These are phyloP conservation scores for Saccharomyces pastorianus DNA, from an alignment of 1,139 yeast genomes.

Conservation along the genomic window DNA sequence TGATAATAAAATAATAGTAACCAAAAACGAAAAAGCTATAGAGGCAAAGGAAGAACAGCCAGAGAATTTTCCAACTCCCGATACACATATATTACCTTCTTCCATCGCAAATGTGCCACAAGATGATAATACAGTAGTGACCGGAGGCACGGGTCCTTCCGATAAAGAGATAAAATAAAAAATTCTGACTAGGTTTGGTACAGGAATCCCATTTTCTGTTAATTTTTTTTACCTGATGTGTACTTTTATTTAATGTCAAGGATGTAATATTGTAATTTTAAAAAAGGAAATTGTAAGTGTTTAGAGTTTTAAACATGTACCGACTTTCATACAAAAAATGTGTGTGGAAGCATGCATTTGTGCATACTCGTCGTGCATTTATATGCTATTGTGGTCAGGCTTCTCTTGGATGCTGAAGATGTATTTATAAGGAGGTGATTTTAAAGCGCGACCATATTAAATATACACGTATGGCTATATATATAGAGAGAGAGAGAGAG, in stretches of 20 bases:
- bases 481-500: no score
- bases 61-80: neutral
- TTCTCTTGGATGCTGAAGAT: no score
- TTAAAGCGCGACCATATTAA: no score
- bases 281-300: neutral
- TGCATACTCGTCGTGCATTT: neutral
- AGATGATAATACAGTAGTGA: neutral
- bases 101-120: neutral
- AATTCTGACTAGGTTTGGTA: neutral
- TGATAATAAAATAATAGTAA: neutral
- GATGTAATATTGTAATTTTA: neutral
- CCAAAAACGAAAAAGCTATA: neutral
- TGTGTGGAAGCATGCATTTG: no score
- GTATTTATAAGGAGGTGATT: no score
- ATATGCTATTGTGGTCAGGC: neutral
- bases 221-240: neutral
- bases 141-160: neutral
- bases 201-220: neutral
- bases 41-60: neutral
- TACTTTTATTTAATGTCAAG: neutral
- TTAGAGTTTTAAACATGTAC: neutral
- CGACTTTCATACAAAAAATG: no score
- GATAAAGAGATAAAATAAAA: neutral
- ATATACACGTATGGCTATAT: no score
- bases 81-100: neutral